Evolutionary conservation across 352 stramenopile genomes (phyloP).

Genomic region (Globisporangium cederbergense): DNA sequence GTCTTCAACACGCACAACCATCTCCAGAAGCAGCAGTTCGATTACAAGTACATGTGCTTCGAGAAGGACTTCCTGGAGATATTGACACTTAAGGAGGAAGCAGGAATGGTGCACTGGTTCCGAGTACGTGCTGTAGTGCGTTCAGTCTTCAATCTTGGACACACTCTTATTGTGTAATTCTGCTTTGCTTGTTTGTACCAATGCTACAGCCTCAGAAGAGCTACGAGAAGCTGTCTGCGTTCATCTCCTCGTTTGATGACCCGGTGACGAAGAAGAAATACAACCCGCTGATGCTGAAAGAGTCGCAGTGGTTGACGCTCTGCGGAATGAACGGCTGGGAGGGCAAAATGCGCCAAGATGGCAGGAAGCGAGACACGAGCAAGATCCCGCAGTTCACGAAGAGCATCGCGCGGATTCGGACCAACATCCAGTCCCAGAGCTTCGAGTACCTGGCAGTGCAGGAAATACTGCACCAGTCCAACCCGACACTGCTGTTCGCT

Average conservation of each 20-base stretch:
- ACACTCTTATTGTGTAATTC: neutral
- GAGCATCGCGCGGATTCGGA: conserved; percentile 49
- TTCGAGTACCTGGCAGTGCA: conserved; percentile 73
- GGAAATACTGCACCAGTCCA: conserved; percentile 66
- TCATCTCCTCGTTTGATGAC: conserved; percentile 47
- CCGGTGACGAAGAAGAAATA: conserved; percentile 42
- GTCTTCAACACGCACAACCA: conserved; percentile 65
- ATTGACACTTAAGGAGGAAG: conserved; percentile 70
- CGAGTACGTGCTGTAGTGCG: conserved; percentile 28
- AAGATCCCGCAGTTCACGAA: conserved; percentile 52
- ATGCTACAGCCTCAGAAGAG: conserved; percentile 46
- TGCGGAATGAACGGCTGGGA: conserved; percentile 70
- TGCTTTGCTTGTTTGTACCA: conserved; percentile 5
- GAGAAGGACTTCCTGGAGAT: conserved; percentile 75
- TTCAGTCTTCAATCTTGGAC: neutral
- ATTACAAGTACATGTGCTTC: conserved; percentile 77
- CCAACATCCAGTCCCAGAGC: conserved; percentile 57
- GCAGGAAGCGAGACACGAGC: conserved; percentile 36
- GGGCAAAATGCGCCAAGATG: conserved; percentile 52
- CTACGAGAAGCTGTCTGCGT: conserved; percentile 63
- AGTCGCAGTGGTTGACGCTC: conserved; percentile 59
- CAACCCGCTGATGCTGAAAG: conserved; percentile 55
- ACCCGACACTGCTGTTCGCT: conserved; percentile 61
- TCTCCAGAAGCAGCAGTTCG: conserved; percentile 67
- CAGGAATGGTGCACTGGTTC: conserved; percentile 73